Evolutionary conservation across 345 rosid genomes (phyloP), one percentile per base, ranked within the genome.

Genomic region (Physaria fendleri): DNA sequence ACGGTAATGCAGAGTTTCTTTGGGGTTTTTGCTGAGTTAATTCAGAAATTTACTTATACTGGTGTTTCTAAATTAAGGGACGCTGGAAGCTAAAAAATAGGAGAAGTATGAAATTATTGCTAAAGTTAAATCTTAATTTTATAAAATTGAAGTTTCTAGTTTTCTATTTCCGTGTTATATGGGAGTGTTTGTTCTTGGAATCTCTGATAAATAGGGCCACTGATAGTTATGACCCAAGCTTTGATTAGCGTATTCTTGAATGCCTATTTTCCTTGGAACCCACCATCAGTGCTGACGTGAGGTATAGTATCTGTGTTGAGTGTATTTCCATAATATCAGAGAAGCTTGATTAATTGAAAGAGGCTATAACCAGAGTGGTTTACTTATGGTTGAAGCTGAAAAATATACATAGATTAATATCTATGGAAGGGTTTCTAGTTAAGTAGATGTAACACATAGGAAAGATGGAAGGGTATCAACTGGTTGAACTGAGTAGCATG

Each of bases 1-100:
- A 78, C 90, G 98, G 98, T 91, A 77, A 58, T 42, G 33, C 2
- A 13, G 9, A n/a, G 42, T 29, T 45, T 45, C 4, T 23, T 43
- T n/a, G 0, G 2, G 9, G 11, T 13, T 8, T 63, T 21, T 32
- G 22, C 45, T 59, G 50, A 54, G 30, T 59, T 52, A 25, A 47
- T 56, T 33, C 39, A 16, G 29, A 29, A 11, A 5, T n/a, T 43
- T 27, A 17, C 53, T 48, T 48, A 34, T 27, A 14, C 34, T 29
- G 33, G 10, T 20, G 35, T 46, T 59, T 59, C 29, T 5, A 22
- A 22, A 34, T 37, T 48, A 6, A 28, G 1, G 10, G 40, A 6
- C 3, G 49, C 29, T 48, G 7, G 3, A 28, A 47, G 41, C 57
- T 47, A 48, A 39, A n/a, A 38, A 29, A 15, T 9, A 15, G 33